These are phyloP conservation scores for Carallia brachiata DNA, from an alignment of 345 rosid genomes.

Conservation along the genomic window DNA sequence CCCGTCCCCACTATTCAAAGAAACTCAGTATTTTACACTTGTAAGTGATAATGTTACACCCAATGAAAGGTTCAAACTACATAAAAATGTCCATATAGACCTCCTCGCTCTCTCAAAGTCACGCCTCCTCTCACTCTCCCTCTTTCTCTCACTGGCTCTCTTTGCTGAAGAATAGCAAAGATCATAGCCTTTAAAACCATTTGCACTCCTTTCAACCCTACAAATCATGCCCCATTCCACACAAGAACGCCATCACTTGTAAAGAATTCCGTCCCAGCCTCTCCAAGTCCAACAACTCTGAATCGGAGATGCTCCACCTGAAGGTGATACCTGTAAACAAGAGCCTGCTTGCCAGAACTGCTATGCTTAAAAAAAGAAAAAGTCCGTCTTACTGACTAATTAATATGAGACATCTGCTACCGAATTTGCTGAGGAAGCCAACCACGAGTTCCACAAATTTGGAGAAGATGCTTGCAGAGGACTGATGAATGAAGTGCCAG, in stretches of 20 bases:
- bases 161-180: background rate
- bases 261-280: conserved; percentile 34
- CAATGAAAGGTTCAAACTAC: conserved; percentile 32
- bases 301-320: conserved; percentile 39
- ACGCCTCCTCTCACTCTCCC: background rate
- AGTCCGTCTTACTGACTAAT: conserved; percentile 74
- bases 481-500: conserved; percentile 73
- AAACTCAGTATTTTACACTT: too few relatives aligned
- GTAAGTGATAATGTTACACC: background rate
- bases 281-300: conserved; percentile 42
- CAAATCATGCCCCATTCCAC: conserved; percentile 24
- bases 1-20: too few relatives aligned
- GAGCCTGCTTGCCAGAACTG: conserved; percentile 78
- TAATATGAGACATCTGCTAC: conserved; percentile 69
- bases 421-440: conserved; percentile 79
- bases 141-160: background rate
- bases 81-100: background rate
- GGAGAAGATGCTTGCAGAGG: conserved; percentile 89
- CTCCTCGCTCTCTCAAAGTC: background rate
- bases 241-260: conserved; percentile 23
- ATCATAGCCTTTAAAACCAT: conserved; percentile 49
- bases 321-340: conserved; percentile 66
- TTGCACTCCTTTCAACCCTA: conserved; percentile 23
- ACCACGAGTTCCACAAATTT: conserved; percentile 66
- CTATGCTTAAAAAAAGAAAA: conserved; percentile 70